phyloP scores from a whole-genome alignment of 1,139 yeast genomes.

The Geotrichum aggregatum region DNA sequence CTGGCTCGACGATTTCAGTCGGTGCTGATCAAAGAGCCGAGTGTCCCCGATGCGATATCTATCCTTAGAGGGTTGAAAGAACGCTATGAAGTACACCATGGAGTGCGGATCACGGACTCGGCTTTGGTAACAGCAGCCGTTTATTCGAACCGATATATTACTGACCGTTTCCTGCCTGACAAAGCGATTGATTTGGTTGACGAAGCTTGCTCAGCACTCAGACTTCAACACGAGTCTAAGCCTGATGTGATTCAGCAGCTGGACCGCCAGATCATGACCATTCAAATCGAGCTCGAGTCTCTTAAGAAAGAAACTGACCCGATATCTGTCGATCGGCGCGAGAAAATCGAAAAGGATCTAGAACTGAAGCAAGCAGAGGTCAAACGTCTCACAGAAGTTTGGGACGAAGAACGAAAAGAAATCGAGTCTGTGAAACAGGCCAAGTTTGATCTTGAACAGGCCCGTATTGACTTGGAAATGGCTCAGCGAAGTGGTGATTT shows the following conservation, averaged over 20 bases:
- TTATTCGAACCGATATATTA: slow-evolving; percentile 82
- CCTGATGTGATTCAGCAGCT: slow-evolving; percentile 90
- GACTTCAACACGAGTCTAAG: slow-evolving; percentile 93
- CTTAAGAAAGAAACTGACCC: slow-evolving; percentile 88
- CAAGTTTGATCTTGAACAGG: slow-evolving; percentile 77
- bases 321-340: slow-evolving; percentile 69
- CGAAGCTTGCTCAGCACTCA: slow-evolving; percentile 91
- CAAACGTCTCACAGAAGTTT: slow-evolving; percentile 64
- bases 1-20: slow-evolving; percentile 90
- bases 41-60: slow-evolving; percentile 85
- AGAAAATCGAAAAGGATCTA: slow-evolving; percentile 60
- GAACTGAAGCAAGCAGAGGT: slow-evolving; percentile 60
- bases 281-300: slow-evolving; percentile 90
- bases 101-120: slow-evolving; percentile 91
- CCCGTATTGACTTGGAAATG: slow-evolving; percentile 74
- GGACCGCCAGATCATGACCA: slow-evolving; percentile 87
- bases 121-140: slow-evolving; percentile 94
- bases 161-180: slow-evolving; percentile 89
- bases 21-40: slow-evolving; percentile 82
- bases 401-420: slow-evolving; percentile 78
- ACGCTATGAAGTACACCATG: slow-evolving; percentile 93
- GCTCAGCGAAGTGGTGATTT: slow-evolving; percentile 82
- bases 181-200: slow-evolving; percentile 95
- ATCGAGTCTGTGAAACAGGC: slow-evolving; percentile 74
- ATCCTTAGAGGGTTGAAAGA: slow-evolving; percentile 91